A percentile compares a stretch with the other conserved stretches of the same genome.
Evolutionary conservation across 148 eudicot genomes (phyloP).

Genomic region (Euryodendron excelsum): DNA sequence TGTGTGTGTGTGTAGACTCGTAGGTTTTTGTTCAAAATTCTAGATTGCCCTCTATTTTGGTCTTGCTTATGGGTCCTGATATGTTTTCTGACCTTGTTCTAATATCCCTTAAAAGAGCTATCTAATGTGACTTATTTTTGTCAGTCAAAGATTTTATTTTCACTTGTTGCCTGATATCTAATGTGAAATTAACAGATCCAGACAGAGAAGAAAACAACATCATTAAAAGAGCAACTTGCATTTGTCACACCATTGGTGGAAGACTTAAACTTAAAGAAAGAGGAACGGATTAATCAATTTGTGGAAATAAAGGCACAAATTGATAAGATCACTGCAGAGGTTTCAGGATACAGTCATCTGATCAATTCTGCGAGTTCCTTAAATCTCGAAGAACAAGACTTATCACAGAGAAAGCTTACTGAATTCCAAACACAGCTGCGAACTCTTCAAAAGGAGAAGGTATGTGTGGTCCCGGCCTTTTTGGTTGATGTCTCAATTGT

Average conservation of each 20-base stretch:
- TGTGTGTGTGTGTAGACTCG: too few relatives aligned
- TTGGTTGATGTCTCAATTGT: neutral
- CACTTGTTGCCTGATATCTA: neutral
- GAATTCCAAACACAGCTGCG: conserved; percentile 53
- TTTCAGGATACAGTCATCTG: conserved; percentile 47
- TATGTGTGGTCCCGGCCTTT: conserved; percentile 7
- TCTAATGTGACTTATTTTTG: neutral
- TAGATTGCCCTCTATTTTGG: neutral
- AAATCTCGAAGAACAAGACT: conserved; percentile 48
- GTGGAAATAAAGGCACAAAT: conserved; percentile 55
- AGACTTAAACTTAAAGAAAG: conserved; percentile 48
- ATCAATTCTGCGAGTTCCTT: conserved; percentile 30
- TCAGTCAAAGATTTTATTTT: neutral
- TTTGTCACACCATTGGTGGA: conserved; percentile 48
- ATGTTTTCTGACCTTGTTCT: neutral
- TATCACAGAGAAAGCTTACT: conserved; percentile 55
- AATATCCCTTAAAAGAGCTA: neutral
- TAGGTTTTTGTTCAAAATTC: neutral
- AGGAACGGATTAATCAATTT: conserved; percentile 58
- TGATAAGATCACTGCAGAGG: conserved; percentile 46
- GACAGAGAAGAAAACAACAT: conserved; percentile 33
- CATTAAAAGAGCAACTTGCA: conserved; percentile 61
- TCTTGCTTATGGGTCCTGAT: neutral
- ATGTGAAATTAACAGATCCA: conserved; percentile 31
- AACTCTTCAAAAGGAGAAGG: conserved; percentile 68